A percentile compares a stretch with the other conserved stretches of the same genome.
Conservation (phyloP, 176 grass and related monocot genomes). For the Avena insularis region DNA sequence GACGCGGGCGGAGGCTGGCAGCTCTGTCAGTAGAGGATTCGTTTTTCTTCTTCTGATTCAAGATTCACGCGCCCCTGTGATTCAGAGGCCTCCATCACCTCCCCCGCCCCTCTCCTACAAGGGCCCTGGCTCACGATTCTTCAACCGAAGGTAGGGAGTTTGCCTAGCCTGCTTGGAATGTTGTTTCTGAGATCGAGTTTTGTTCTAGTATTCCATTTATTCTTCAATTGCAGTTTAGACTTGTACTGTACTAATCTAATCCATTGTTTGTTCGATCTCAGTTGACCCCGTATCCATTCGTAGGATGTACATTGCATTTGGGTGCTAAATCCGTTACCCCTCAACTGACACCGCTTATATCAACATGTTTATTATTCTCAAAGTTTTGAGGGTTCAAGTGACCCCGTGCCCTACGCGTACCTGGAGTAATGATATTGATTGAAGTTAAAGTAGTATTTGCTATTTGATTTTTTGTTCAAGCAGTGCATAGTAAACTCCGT, state of each 20-base stretch:
- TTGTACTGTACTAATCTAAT: too few species aligned
- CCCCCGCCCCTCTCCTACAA: not conserved
- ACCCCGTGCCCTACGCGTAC: not conserved
- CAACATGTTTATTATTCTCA: not conserved
- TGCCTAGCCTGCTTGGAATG: not conserved
- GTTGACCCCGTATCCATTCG: not conserved
- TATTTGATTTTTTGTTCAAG: conserved; percentile 1
- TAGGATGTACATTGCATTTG: not conserved
- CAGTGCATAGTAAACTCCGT: not conserved
- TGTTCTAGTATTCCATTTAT: not conserved
- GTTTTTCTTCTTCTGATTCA: too few species aligned
- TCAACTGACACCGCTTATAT: not conserved
- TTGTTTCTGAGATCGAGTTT: not conserved
- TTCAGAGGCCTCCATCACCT: not conserved
- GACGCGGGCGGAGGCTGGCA: not conserved
- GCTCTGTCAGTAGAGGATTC: not conserved
- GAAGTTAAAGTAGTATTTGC: not conserved
- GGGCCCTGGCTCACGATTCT: not conserved
- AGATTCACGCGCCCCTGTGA: not conserved
- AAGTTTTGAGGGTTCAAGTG: not conserved
- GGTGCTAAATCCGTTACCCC: not conserved
- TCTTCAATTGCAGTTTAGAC: not conserved
- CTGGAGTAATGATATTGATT: not conserved
- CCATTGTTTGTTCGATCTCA: not conserved
- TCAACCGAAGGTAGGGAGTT: not conserved